Conservation (phyloP, 805 yeast genomes). For the Tetrapisispora pingtungensis region DNA sequence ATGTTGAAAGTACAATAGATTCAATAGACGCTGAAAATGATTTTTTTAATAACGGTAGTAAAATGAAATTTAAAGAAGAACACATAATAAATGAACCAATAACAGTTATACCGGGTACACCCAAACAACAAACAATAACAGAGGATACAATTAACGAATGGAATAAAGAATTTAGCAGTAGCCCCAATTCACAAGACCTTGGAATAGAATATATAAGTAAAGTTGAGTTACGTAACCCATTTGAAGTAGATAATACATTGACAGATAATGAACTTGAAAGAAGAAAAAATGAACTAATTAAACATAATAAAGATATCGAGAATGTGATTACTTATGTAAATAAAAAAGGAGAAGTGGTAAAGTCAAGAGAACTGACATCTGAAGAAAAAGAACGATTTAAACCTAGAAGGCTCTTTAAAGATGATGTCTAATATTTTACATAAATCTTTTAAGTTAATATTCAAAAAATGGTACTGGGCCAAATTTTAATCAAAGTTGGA, state of each 20-base stretch:
- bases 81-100: constrained; percentile 1
- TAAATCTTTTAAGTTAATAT: neutral
- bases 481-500: neutral
- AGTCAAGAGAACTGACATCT: constrained; percentile 13
- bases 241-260: constrained; percentile 6
- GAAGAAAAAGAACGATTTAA: constrained; percentile 19
- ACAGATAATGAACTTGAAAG: constrained; percentile 8
- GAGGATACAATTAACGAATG: constrained; percentile 27
- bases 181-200: constrained; percentile 12
- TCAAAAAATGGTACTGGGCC: neutral
- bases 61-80: constrained; percentile 2
- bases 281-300: constrained; percentile 10
- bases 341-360: constrained; percentile 28
- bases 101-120: constrained; percentile 27
- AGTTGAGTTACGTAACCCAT: constrained; percentile 11
- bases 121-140: constrained; percentile 29
- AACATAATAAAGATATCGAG: constrained; percentile 16
- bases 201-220: constrained; percentile 2
- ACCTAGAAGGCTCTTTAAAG: constrained; percentile 23
- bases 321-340: constrained; percentile 25
- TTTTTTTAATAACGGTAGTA: neutral
- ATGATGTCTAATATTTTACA: neutral
- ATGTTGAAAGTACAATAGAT: neutral
- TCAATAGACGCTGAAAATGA: neutral
- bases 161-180: constrained; percentile 13